phyloP scores from a whole-genome alignment of 768 basidiomycete species.

The Coprinopsis marcescibilis region DNA sequence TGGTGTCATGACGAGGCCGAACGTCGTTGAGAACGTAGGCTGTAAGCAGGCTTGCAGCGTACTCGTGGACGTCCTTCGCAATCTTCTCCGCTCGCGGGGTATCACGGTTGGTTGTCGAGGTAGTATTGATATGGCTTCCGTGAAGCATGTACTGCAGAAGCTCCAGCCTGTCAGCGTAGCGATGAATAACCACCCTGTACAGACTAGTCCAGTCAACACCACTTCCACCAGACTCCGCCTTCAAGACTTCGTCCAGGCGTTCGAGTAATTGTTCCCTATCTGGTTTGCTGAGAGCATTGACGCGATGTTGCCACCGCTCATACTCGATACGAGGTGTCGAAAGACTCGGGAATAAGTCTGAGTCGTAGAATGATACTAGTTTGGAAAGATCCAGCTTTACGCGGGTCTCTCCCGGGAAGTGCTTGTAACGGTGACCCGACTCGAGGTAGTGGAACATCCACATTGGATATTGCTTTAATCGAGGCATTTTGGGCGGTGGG shows the following conservation, averaged over 20 bases:
- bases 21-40: slow-evolving; percentile 11
- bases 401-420: slow-evolving; percentile 37
- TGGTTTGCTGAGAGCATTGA: slow-evolving; percentile 22
- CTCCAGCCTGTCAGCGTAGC: slow-evolving; percentile 24
- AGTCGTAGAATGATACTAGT: slow-evolving; percentile 40
- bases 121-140: slow-evolving; percentile 1
- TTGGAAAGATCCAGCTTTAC: slow-evolving; percentile 35
- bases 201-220: slow-evolving; percentile 39
- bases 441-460: too few species aligned
- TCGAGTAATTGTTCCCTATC: slow-evolving; percentile 21
- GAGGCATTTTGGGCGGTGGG: too few species aligned
- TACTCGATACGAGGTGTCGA: slow-evolving; percentile 21
- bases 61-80: slow-evolving; percentile 20
- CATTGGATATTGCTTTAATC: too few species aligned
- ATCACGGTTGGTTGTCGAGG: not conserved
- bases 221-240: slow-evolving; percentile 16
- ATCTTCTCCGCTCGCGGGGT: too few species aligned
- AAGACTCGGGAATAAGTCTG: slow-evolving; percentile 30
- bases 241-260: slow-evolving; percentile 23
- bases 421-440: slow-evolving; percentile 36
- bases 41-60: slow-evolving; percentile 25
- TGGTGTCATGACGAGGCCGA: slow-evolving; percentile 15
- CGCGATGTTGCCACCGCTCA: slow-evolving; percentile 29
- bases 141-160: slow-evolving; percentile 31
- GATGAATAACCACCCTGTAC: slow-evolving; percentile 11